These are phyloP conservation scores for Kluyveromyces aestuarii DNA, from an alignment of 805 yeast genomes.

Conservation along the genomic window DNA sequence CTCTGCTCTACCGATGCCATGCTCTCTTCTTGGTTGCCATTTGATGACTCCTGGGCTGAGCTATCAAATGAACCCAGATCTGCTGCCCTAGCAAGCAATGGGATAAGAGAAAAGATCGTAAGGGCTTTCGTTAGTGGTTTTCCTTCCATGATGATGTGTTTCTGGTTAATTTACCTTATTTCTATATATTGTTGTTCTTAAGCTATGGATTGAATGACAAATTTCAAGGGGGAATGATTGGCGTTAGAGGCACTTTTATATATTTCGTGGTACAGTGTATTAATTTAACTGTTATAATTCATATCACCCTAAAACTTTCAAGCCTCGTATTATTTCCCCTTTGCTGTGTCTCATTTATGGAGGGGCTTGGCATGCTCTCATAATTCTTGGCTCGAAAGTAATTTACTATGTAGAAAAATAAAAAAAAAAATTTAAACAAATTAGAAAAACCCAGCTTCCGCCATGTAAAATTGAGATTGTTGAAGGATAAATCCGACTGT, in stretches of 20 bases:
- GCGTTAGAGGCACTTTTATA: too few relatives aligned
- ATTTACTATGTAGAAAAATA: background rate
- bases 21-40: background rate
- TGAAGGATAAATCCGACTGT: too few relatives aligned
- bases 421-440: too few relatives aligned
- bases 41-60: background rate
- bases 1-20: background rate
- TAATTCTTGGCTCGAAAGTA: background rate
- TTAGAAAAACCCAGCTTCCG: background rate
- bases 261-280: too few relatives aligned
- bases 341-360: background rate
- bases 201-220: too few relatives aligned
- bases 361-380: background rate
- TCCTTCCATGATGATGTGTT: background rate
- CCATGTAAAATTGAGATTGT: too few relatives aligned
- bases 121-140: background rate
- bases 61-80: background rate
- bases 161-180: background rate
- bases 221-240: too few relatives aligned
- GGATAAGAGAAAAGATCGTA: background rate
- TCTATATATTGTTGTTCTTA: too few relatives aligned
- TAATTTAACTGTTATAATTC: too few relatives aligned
- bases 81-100: background rate
- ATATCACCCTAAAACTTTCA: too few relatives aligned
- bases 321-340: too few relatives aligned